These are phyloP conservation scores for Penicillium daleae DNA, from an alignment of 495 filamentous ascomycete genomes.

Conservation along the genomic window DNA sequence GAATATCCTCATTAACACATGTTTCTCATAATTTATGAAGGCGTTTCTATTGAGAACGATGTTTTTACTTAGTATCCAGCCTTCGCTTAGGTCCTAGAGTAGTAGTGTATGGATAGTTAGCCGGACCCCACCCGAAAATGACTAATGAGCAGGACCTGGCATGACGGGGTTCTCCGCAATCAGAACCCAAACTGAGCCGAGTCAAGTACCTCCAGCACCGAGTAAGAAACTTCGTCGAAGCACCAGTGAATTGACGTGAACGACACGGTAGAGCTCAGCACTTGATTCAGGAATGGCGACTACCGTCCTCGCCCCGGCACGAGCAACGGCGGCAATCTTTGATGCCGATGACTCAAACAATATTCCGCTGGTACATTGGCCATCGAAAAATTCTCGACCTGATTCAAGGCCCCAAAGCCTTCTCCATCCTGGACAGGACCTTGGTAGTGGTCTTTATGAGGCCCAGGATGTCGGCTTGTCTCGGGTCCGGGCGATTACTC, in stretches of 20 bases:
- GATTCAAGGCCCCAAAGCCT: slow-evolving; percentile 1
- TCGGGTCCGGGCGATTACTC: slow-evolving; percentile 19
- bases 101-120: background rate
- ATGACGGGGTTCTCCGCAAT: background rate
- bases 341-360: slow-evolving; percentile 12
- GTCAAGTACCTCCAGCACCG: background rate
- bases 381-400: slow-evolving; percentile 6
- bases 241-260: background rate
- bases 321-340: background rate
- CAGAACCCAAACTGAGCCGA: background rate
- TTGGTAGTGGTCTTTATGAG: background rate
- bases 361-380: background rate
- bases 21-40: too few species aligned
- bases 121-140: slow-evolving; percentile 7
- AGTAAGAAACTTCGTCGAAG: background rate
- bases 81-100: background rate
- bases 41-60: background rate
- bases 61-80: background rate
- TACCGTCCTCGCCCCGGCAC: slow-evolving; percentile 6
- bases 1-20: background rate
- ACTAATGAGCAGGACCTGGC: slow-evolving; percentile 2
- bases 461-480: slow-evolving; percentile 8
- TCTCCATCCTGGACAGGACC: background rate
- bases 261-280: background rate
- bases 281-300: slow-evolving; percentile 5